A percentile compares a stretch with the other conserved stretches of the same genome.
phyloP scores from a whole-genome alignment of 2,329 filamentous ascomycete species.

The Chaetomiaceae sp. region DNA sequence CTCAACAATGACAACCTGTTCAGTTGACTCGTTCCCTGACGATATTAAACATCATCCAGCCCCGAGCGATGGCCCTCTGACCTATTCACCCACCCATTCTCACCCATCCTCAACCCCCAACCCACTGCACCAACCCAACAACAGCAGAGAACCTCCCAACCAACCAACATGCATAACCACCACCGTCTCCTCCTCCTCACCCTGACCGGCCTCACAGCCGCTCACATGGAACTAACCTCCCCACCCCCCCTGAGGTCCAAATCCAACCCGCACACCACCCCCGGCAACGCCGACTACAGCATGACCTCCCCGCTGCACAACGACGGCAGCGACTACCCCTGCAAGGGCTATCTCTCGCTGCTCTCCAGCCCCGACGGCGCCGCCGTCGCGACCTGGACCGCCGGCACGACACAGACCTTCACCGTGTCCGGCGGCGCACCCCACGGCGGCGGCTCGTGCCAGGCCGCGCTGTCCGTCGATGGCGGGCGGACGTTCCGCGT shows the following conservation, averaged over 20 bases:
- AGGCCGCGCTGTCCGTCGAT: slow-evolving; percentile 71
- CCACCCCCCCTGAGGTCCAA: slow-evolving; percentile 47
- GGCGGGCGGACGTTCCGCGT: slow-evolving; percentile 62
- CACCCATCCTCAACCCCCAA: too few relatives aligned
- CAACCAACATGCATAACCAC: slow-evolving; percentile 1
- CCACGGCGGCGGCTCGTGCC: slow-evolving; percentile 68
- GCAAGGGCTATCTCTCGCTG: slow-evolving; percentile 56
- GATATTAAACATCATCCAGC: too few relatives aligned
- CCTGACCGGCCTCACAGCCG: slow-evolving; percentile 36
- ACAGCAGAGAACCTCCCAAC: not conserved
- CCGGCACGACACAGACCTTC: slow-evolving; percentile 57
- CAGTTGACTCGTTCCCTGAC: too few relatives aligned
- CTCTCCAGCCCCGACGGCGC: slow-evolving; percentile 42
- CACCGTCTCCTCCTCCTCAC: slow-evolving; percentile 31
- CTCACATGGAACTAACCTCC: slow-evolving; percentile 49
- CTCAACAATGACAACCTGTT: too few relatives aligned
- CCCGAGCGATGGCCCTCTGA: too few relatives aligned
- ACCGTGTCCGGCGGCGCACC: slow-evolving; percentile 55
- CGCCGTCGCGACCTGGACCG: slow-evolving; percentile 53
- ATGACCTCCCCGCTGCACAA: slow-evolving; percentile 60
- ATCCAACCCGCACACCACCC: slow-evolving; percentile 39
- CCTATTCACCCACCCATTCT: too few relatives aligned
- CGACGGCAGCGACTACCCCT: slow-evolving; percentile 64
- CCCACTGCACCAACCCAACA: too few relatives aligned
- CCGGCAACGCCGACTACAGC: slow-evolving; percentile 56